These are phyloP conservation scores for Aspergillus quadricinctus DNA, from an alignment of 2,329 filamentous ascomycete species.

Conservation along the genomic window DNA sequence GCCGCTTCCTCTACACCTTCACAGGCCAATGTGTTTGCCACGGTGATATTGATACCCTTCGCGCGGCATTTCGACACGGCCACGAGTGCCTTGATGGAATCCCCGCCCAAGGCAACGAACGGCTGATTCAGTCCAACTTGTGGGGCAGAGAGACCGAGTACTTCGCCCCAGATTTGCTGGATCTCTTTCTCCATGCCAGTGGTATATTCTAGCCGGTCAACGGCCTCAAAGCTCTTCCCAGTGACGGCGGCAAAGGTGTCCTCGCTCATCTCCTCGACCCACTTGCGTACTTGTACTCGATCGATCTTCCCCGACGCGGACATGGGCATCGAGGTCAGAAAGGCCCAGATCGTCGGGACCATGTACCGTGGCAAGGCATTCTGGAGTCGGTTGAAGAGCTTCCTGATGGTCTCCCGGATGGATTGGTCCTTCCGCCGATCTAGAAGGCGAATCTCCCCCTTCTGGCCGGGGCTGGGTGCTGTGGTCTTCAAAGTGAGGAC, in stretches of 20 bases:
- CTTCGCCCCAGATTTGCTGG: constrained; percentile 8
- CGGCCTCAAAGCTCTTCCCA: neutral
- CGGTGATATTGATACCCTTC: no score
- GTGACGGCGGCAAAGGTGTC: neutral
- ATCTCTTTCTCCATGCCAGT: constrained; percentile 3
- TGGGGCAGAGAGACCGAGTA: constrained; percentile 50
- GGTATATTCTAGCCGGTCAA: neutral
- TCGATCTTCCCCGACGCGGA: constrained; percentile 19
- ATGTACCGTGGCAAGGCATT: no score
- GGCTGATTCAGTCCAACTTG: constrained; percentile 49
- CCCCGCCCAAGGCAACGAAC: constrained; percentile 37
- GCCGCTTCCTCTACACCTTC: no score
- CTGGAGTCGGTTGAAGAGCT: constrained; percentile 34
- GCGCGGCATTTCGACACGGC: constrained; percentile 8
- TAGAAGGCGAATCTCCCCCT: neutral
- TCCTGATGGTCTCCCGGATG: neutral
- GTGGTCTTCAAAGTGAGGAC: neutral
- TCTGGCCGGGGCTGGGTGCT: neutral
- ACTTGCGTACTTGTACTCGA: constrained; percentile 16
- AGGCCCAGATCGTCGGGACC: constrained; percentile 29
- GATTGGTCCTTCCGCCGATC: neutral
- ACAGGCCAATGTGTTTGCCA: no score
- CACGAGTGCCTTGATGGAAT: constrained; percentile 13
- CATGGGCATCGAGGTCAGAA: constrained; percentile 25
- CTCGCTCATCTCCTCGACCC: neutral